Evolutionary conservation across 306 rosid genomes (phyloP), one percentile per base, ranked within the genome.

Genomic region (Aeschynomene evenia): DNA sequence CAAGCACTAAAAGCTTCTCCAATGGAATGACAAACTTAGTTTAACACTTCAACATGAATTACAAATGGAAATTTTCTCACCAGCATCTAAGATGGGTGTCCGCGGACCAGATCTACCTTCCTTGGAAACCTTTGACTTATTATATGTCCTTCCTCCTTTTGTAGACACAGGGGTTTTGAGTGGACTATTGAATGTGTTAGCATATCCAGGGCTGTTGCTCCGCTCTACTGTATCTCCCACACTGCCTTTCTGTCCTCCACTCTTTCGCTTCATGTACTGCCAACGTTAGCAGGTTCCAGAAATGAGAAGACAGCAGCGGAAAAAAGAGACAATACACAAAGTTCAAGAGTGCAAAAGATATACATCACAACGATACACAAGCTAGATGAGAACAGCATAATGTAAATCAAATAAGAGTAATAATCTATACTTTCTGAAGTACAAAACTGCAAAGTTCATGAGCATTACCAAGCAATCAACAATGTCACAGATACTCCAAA

Each of bases 161-260:
- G 83, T 77, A 72, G 99, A 88, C 55, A 81, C 80, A 11, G 97
- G 97, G 46, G 99, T 91, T 67, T 84, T 88, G 34, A 87, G 57
- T 51, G 88, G 90, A 81, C 86, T 89, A 52, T 43, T 85, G 4
- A 50, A 55, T 37, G 61, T 56, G 43, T 72, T 73, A 43, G 73
- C 65, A 77, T 46, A 76, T 60, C 92, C 96, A 29, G 88, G 86
- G 73, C 86, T 86, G 68, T 70, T 78, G 63, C 64, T 77, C 88
- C 77, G 75, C 73, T 84, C 85, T 52, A 58, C 80, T 40, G 80
- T 77, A 46, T 86, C 85, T 31, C 80, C 84, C 66, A 83, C 83
- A 53, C 28, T 81, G 45, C 72, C 86, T 52, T 80, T 82, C 40
- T 70, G 24, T 55, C 43, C 50, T 43, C 74, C 83, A 52, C 52